A percentile compares a stretch with the other conserved stretches of the same genome.
Evolutionary conservation across 768 basidiomycete genomes (phyloP).

Genomic region (Dentipellis sp.): DNA sequence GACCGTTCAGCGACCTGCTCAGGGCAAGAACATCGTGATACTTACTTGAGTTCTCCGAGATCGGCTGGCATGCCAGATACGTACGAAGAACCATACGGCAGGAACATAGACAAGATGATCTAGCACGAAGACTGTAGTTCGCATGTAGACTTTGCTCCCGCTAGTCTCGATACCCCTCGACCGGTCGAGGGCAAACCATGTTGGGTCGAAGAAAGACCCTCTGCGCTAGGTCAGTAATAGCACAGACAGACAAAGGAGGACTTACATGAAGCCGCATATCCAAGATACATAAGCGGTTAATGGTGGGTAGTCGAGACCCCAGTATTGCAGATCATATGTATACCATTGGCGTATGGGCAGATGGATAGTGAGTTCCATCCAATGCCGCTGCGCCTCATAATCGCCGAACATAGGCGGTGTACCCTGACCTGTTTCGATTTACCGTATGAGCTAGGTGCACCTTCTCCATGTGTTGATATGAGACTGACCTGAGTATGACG

Average conservation of each 20-base stretch:
- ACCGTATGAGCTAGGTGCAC: background rate
- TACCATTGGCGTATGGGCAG: conserved; percentile 78
- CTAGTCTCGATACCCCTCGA: conserved; percentile 69
- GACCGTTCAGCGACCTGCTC: background rate
- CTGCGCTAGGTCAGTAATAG: conserved; percentile 20
- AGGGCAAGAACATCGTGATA: background rate
- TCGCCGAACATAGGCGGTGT: conserved; percentile 85
- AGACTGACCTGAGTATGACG: conserved; percentile 72
- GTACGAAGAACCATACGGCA: conserved; percentile 57
- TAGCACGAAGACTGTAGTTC: conserved; percentile 56
- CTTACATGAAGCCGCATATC: conserved; percentile 71
- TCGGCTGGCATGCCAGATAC: conserved; percentile 55
- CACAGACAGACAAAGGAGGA: conserved; percentile 8
- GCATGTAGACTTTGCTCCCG: conserved; percentile 70
- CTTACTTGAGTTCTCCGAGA: conserved; percentile 74
- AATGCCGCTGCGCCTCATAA: conserved; percentile 90
- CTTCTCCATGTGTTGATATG: background rate
- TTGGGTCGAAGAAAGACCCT: conserved; percentile 38
- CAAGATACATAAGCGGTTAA: conserved; percentile 86
- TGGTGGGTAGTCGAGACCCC: conserved; percentile 95
- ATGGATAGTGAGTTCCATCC: conserved; percentile 88
- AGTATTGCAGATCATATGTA: conserved; percentile 78
- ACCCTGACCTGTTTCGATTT: conserved; percentile 38
- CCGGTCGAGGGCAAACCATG: conserved; percentile 62
- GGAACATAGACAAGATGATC: conserved; percentile 72